Conservation (phyloP, 768 basidiomycete genomes). For the Gloeopeniophorella convolvens region DNA sequence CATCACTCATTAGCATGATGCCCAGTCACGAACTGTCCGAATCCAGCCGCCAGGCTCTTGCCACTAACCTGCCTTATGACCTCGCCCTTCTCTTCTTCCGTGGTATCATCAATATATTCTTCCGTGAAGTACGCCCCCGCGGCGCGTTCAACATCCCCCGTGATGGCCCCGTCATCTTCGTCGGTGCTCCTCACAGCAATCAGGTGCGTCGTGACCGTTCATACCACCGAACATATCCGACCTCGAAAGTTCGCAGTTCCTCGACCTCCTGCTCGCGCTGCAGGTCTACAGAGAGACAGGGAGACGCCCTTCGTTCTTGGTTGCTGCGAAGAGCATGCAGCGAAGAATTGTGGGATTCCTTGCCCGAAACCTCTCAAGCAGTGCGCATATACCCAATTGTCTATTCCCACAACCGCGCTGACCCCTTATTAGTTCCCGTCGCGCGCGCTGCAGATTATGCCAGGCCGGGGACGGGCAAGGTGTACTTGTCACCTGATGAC, state of each 20-base stretch:
- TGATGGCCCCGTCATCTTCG: constrained; percentile 89
- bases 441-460: constrained; percentile 85
- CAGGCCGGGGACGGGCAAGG: constrained; percentile 63
- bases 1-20: too few species aligned
- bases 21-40: background rate
- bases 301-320: constrained; percentile 76
- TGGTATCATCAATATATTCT: constrained; percentile 84
- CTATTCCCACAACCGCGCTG: background rate
- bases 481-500: constrained; percentile 68
- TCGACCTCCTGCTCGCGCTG: constrained; percentile 80
- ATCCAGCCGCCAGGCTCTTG: background rate
- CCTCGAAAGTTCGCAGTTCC: constrained; percentile 51
- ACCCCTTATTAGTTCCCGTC: constrained; percentile 66
- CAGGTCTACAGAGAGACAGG: constrained; percentile 79
- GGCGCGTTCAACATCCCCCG: constrained; percentile 91
- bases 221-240: background rate
- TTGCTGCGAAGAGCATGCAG: constrained; percentile 85
- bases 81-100: constrained; percentile 79
- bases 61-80: constrained; percentile 46
- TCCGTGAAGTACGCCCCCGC: constrained; percentile 88
- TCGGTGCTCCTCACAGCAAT: constrained; percentile 89
- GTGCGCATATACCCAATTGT: constrained; percentile 38
- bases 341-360: constrained; percentile 70
- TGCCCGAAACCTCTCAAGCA: constrained; percentile 78
- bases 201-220: constrained; percentile 43